Evolutionary conservation across 371 early-diverging fungal species (phyloP).

Genomic region (Thermomucor indicae-seudaticae): DNA sequence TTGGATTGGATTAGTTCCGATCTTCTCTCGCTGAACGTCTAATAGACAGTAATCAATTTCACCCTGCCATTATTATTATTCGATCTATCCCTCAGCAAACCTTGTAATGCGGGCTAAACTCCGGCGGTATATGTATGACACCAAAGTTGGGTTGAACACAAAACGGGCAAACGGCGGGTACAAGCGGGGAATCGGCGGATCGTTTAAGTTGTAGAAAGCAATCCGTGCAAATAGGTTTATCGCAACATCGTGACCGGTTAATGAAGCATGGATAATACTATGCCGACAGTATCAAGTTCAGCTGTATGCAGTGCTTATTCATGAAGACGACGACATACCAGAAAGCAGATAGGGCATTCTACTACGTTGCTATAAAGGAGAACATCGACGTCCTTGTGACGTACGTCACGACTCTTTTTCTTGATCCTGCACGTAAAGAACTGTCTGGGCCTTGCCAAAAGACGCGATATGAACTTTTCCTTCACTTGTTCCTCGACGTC

Average conservation of each 20-base stretch:
- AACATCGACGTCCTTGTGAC: too few relatives aligned
- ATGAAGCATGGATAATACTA: conserved; percentile 86
- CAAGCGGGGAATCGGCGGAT: conserved; percentile 35
- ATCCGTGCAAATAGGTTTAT: conserved; percentile 89
- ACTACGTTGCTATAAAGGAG: conserved; percentile 13
- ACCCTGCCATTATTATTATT: neutral
- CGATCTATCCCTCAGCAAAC: conserved; percentile 1
- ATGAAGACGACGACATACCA: conserved; percentile 47
- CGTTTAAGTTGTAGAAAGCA: conserved; percentile 90
- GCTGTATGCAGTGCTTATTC: neutral
- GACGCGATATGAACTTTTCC: too few relatives aligned
- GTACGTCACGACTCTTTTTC: too few relatives aligned
- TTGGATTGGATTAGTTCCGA: neutral
- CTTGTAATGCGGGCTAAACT: conserved; percentile 17
- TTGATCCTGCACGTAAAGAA: too few relatives aligned
- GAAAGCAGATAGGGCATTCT: conserved; percentile 91
- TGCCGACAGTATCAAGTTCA: neutral
- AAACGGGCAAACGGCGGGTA: conserved; percentile 75
- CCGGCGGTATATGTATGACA: conserved; percentile 60
- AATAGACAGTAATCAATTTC: neutral
- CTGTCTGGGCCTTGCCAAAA: too few relatives aligned
- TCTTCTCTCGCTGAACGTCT: conserved; percentile 14
- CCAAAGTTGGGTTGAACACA: conserved; percentile 84
- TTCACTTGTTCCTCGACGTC: too few relatives aligned
- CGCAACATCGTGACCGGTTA: conserved; percentile 86